These are phyloP conservation scores for Cordyceps javanica DNA, from an alignment of 2,329 filamentous ascomycete species.

Conservation along the genomic window DNA sequence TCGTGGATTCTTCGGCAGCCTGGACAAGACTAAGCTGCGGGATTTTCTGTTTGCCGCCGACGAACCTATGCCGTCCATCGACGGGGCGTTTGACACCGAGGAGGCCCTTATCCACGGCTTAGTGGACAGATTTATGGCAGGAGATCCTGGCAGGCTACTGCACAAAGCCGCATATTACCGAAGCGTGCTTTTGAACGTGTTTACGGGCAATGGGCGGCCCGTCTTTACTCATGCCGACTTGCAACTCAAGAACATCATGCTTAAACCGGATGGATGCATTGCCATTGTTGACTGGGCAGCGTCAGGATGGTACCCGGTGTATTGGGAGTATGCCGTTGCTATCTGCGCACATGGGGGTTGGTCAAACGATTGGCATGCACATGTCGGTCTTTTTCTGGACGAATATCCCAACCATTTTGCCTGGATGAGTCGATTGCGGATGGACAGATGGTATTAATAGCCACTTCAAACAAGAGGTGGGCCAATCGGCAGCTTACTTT, in stretches of 20 bases:
- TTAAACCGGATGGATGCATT: background rate
- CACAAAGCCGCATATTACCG: constrained; percentile 8
- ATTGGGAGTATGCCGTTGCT: constrained; percentile 9
- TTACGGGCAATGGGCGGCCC: background rate
- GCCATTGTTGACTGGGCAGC: constrained; percentile 4
- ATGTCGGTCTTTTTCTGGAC: background rate
- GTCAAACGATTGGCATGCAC: constrained; percentile 1
- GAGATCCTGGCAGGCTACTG: background rate
- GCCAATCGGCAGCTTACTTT: too few species aligned
- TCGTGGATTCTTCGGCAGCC: constrained; percentile 13
- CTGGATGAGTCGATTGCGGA: constrained; percentile 1
- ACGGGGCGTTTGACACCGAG: constrained; percentile 9
- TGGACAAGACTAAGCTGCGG: constrained; percentile 10
- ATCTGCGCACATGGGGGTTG: background rate
- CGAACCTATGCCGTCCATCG: constrained; percentile 2
- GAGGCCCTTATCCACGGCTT: background rate
- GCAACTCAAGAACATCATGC: constrained; percentile 8
- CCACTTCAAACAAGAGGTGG: too few species aligned
- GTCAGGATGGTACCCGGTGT: constrained; percentile 5
- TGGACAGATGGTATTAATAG: constrained; percentile 3
- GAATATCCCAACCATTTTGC: background rate
- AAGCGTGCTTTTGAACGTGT: background rate
- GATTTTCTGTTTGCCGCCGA: constrained; percentile 14
- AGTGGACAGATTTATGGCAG: background rate
- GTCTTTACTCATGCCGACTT: constrained; percentile 6